Base-by-base conservation (phyloP, 2,329 filamentous ascomycete genomes). In the Aureobasidium sp. region DNA sequence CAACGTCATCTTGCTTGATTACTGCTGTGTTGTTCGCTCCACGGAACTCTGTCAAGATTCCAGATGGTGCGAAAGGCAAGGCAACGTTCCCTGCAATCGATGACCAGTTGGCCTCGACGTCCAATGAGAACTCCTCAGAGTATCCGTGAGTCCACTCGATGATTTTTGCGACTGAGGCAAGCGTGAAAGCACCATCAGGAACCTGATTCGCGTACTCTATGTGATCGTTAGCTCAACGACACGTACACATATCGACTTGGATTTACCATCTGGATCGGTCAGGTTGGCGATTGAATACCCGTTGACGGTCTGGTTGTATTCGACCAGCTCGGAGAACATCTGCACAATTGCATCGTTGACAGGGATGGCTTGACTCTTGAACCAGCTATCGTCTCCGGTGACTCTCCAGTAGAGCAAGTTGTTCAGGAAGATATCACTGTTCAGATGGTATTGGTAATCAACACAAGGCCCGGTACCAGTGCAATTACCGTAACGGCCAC, bases 371-470 rank as follows among this genome's bases (percentile, higher is more conserved):
- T 77, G 72, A 2, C 78, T 70, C 19, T 77, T 76, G 71, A 86
- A 85, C 61, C 77, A 79, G 1, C 77, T 67, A 1, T 76, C 78
- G 67, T 87, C 82, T 17, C 84, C 84, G 49, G 81, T 84, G 1
- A 79, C 77, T 17, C 81, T 75, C 74, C 79, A 84, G 62, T 86
- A 82, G 57, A 86, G 84, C 65, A 81, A 77, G 62, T 86, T 74
- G 1, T 82, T 78, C 31, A 87, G 74, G 0, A 82, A 84, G 65
- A 89, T 87, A 65, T 88, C 86, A 8, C 84, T 84, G 65, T 88
- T 88, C 38, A 89, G 66, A 69, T 89, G 86, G 66, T 89, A 89
- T 68, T 89, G 79, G 64, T 89, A 88, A 69, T 89, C 85, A 65
- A 84, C 86, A 69, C 86, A 89, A 19, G 77, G 76, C 7, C 77